Conservation (phyloP, 2,329 filamentous ascomycete genomes). For the Claviceps cyperi region DNA sequence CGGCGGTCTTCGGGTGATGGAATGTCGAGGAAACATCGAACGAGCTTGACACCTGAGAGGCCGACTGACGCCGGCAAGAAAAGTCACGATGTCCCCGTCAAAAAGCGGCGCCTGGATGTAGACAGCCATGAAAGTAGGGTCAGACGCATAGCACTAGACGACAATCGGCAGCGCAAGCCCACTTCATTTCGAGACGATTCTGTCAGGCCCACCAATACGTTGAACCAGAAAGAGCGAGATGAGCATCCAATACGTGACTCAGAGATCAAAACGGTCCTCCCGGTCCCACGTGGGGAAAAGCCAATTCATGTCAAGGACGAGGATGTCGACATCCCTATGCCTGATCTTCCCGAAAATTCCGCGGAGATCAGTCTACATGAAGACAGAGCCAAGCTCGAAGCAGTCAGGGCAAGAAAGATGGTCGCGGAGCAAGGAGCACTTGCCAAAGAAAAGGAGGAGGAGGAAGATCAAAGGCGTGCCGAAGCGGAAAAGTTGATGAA, state of each 20-base stretch:
- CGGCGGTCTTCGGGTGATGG: constrained; percentile 32
- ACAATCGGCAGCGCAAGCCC: constrained; percentile 30
- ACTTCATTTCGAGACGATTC: constrained; percentile 25
- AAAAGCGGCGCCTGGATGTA: constrained; percentile 41
- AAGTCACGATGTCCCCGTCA: constrained; percentile 33
- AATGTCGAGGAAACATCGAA: constrained; percentile 42
- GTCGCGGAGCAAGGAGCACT: constrained; percentile 21
- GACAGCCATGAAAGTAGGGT: constrained; percentile 35
- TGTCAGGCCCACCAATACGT: constrained; percentile 20
- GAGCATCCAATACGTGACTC: constrained; percentile 21
- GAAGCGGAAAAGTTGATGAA: constrained; percentile 23
- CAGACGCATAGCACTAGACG: constrained; percentile 29
- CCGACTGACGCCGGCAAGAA: constrained; percentile 40
- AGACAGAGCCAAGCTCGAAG: constrained; percentile 9
- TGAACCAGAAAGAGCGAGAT: constrained; percentile 25
- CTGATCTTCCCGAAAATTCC: constrained; percentile 25
- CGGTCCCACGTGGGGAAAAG: constrained; percentile 27
- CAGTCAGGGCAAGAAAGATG: constrained; percentile 17
- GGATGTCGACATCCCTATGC: constrained; percentile 42
- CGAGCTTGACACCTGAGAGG: constrained; percentile 42
- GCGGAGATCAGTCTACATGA: constrained; percentile 10
- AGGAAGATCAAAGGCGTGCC: constrained; percentile 18
- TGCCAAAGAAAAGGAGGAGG: constrained; percentile 8
- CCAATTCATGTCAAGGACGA: constrained; percentile 43
- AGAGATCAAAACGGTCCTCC: constrained; percentile 27